Evolutionary conservation across 2,329 filamentous ascomycete species (phyloP), one percentile per base, ranked within the genome.

Genomic region (Fusarium cicatricum): DNA sequence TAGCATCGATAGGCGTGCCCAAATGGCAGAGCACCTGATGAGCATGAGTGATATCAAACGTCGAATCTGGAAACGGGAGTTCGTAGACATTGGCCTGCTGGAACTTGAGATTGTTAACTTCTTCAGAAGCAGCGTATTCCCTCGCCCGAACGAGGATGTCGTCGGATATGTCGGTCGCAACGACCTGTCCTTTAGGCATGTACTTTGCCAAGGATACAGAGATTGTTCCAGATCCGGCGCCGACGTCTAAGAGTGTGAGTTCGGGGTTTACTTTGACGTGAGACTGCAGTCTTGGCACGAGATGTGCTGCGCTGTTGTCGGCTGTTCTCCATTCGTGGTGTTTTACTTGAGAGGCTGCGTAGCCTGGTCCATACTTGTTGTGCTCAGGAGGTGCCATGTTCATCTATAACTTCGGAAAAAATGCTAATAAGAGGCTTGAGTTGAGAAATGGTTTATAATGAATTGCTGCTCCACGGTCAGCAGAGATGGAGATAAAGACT

Each of bases 161-260:
- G 8, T 70, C 65, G 2, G 71, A 71, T 21, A 73, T 55, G 41
- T 73, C 71, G 3, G 70, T 72, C 1, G 71, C 71, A 1, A 56
- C 70, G 2, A 79, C 69, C 7, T 66, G 57, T n/a, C 79, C 79
- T 6, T 75, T 39, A 3, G 72, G 71, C 2, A 77, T 76, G 52
- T 75, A 71, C 29, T 71, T 70, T 37, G 74, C 75, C 34, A 83
- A 67, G 8, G 75, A 77, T 0, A 71, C 70, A 4, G 80, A 78
- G 63, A 83, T 82, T 26, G 77, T 80, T 3, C 80, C 80, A 1
- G 81, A 78, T 0, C 80, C 80, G 50, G 79, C 79, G 36, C 80
- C 80, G 10, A 82, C 74, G 44, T 82, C 80, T 32, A 83, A 73
- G 17, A 83, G 69, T 26, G 65, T 68, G 39, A 78, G 67, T 0